These are phyloP conservation scores for Stygiomarasmius scandens DNA, from an alignment of 1,284 basidiomycete species.

Conservation along the genomic window DNA sequence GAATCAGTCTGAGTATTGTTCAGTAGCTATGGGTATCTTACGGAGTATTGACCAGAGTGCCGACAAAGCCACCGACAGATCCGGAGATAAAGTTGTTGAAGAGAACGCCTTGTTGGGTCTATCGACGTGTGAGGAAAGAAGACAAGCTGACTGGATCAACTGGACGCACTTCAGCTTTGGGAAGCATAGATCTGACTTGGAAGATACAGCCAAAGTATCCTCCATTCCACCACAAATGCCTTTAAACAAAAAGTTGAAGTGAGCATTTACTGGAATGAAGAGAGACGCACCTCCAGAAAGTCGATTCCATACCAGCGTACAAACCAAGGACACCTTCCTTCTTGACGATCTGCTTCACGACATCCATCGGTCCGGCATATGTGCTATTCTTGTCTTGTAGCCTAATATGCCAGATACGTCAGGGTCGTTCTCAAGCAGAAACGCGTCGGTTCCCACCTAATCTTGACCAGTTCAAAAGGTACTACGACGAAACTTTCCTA, in stretches of 20 bases:
- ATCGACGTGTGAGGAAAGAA: not conserved
- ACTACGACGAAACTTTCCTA: conserved; percentile 90
- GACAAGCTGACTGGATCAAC: not conserved
- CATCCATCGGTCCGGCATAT: conserved; percentile 90
- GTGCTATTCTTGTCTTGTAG: conserved; percentile 91
- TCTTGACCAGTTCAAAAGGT: conserved; percentile 97
- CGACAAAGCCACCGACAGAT: conserved; percentile 88
- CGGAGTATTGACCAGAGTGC: conserved; percentile 82
- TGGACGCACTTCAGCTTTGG: conserved; percentile 75
- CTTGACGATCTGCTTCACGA: conserved; percentile 77
- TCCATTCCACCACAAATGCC: conserved; percentile 90
- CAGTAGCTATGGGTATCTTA: conserved; percentile 35
- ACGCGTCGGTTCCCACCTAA: conserved; percentile 54
- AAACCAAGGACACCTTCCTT: conserved; percentile 84
- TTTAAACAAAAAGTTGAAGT: conserved; percentile 25
- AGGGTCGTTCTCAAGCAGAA: not conserved
- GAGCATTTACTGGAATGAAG: not conserved
- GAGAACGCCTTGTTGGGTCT: conserved; percentile 75
- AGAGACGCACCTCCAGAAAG: conserved; percentile 82
- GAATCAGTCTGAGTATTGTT: not conserved
- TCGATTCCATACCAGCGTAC: conserved; percentile 93
- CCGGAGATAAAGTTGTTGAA: conserved; percentile 94
- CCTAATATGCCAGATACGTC: conserved; percentile 37
- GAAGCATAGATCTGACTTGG: conserved; percentile 78
- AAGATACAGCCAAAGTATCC: conserved; percentile 94